These are phyloP conservation scores for Aspergillus sojae DNA, from an alignment of 2,329 filamentous ascomycete genomes.

Conservation along the genomic window DNA sequence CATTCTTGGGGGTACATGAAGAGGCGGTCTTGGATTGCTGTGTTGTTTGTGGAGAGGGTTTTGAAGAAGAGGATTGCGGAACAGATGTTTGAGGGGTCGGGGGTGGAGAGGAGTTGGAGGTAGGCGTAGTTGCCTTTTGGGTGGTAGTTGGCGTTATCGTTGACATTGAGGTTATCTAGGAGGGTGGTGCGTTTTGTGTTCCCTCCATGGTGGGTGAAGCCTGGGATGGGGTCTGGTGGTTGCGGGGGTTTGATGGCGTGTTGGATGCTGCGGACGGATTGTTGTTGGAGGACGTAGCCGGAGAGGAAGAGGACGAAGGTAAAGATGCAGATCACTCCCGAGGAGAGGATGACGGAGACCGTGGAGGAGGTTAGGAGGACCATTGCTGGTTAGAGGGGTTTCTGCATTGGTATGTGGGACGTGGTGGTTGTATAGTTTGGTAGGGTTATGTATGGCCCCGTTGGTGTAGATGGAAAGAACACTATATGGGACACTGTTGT, in stretches of 20 bases:
- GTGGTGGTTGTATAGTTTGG: background rate
- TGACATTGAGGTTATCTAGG: conserved; percentile 9
- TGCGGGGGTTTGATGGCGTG: conserved; percentile 60
- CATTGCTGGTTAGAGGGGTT: conserved; percentile 34
- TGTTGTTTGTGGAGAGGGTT: conserved; percentile 37
- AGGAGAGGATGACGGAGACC: conserved; percentile 47
- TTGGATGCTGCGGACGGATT: conserved; percentile 77
- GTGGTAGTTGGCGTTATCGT: conserved; percentile 5
- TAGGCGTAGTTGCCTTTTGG: conserved; percentile 42
- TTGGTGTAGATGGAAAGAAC: background rate
- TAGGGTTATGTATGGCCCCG: background rate
- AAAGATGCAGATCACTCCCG: conserved; percentile 67
- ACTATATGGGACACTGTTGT: background rate
- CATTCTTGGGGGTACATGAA: conserved; percentile 51
- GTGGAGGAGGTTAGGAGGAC: conserved; percentile 50
- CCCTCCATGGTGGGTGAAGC: conserved; percentile 25
- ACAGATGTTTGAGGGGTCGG: conserved; percentile 48
- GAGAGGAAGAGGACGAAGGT: conserved; percentile 83
- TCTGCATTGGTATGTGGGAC: conserved; percentile 14
- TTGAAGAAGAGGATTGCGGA: conserved; percentile 50
- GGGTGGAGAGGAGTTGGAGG: conserved; percentile 47
- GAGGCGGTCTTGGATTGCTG: conserved; percentile 43
- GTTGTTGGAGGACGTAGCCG: conserved; percentile 85
- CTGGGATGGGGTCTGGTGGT: conserved; percentile 17
- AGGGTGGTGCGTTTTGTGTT: conserved; percentile 21